These are phyloP conservation scores for Spizellomyces sp. DNA, from an alignment of 192 early-diverging fungal genomes.

Conservation along the genomic window DNA sequence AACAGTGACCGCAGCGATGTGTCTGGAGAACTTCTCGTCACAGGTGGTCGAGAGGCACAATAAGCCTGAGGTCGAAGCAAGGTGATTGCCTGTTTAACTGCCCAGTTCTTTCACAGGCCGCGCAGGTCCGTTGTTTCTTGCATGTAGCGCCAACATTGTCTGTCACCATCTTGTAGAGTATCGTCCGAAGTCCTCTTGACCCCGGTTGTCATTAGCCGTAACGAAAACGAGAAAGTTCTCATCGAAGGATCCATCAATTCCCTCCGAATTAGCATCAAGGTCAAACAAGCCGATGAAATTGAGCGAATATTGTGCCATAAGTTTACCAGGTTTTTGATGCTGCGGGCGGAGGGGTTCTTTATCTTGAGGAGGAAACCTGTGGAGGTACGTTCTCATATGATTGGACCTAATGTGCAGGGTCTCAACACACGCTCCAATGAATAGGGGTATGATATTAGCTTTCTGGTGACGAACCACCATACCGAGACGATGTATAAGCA, in stretches of 20 bases:
- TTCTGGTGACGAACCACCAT: constrained; percentile 96
- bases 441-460: constrained; percentile 95
- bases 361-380: constrained; percentile 91
- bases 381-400: constrained; percentile 8
- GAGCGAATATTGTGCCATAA: constrained; percentile 93
- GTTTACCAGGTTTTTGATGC: constrained; percentile 97
- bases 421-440: background rate
- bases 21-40: constrained; percentile 96
- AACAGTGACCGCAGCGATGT: constrained; percentile 91
- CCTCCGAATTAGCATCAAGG: constrained; percentile 89
- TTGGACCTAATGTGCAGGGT: background rate
- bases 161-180: constrained; percentile 42
- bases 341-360: constrained; percentile 95
- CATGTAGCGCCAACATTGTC: too few species aligned
- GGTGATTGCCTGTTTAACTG: constrained; percentile 44
- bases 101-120: background rate
- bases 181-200: constrained; percentile 86
- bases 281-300: constrained; percentile 98
- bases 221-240: constrained; percentile 91
- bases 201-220: constrained; percentile 82
- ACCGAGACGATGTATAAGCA: constrained; percentile 99
- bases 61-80: constrained; percentile 94
- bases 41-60: constrained; percentile 98
- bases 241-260: constrained; percentile 94
- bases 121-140: background rate